Percentiles rank a stretch among this genome's conserved stretches.
Conservation (phyloP, 345 rosid species). For the Ailanthus altissimus region DNA sequence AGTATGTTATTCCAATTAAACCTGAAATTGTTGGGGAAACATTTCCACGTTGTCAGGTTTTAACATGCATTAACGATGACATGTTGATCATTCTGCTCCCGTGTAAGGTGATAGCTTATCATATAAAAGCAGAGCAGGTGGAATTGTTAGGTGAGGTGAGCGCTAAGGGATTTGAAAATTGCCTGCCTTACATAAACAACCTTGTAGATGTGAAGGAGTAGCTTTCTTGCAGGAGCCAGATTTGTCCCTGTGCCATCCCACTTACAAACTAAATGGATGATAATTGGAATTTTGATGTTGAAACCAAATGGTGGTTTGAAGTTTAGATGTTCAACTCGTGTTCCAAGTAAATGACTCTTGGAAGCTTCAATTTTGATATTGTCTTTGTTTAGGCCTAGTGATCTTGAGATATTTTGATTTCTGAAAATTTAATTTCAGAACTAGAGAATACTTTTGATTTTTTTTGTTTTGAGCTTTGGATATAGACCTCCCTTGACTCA, state of each 20-base stretch:
- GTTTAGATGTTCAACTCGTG: not conserved
- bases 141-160: not conserved
- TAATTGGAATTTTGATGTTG: not conserved
- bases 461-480: not conserved
- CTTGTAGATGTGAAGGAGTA: constrained; percentile 27
- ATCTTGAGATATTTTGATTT: not conserved
- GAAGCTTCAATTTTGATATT: not conserved
- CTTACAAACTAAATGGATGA: not conserved
- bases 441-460: not conserved
- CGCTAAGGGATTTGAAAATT: constrained; percentile 15
- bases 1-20: constrained; percentile 18
- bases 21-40: not conserved
- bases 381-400: not conserved
- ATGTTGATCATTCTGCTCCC: constrained; percentile 22
- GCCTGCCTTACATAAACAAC: constrained; percentile 43
- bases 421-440: not conserved
- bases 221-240: not conserved
- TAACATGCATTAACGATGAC: constrained; percentile 32
- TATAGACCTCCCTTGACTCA: not conserved
- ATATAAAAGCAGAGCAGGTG: constrained; percentile 13
- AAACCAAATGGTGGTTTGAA: not conserved
- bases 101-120: constrained; percentile 25
- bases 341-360: not conserved
- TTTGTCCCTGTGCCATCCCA: not conserved
- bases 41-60: constrained; percentile 15